Evolutionary conservation across 2,329 filamentous ascomycete genomes (phyloP), one percentile per base, ranked within the genome.

Genomic region (Apiospora phragmitis): DNA sequence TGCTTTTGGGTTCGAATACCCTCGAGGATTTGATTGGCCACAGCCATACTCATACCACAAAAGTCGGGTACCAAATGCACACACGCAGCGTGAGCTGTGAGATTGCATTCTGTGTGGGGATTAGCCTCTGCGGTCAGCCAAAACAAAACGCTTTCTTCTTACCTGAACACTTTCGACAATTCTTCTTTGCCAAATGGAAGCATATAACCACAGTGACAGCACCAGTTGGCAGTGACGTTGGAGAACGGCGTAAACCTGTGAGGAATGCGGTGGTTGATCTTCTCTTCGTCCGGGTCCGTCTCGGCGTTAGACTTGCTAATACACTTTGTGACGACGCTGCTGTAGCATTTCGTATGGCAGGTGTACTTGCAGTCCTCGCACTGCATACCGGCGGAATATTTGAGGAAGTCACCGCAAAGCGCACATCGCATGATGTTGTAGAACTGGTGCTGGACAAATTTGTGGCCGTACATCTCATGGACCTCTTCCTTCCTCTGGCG

Each of bases 401-500:
- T 99, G 83, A 99, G 92, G 79, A 99, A 98, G 76, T 99, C 96
- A 72, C 95, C 96, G 80, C 96, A 99, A 45, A 98, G 90, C 18
- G 96, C 96, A 83, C 96, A 99, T 73, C 96, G 95, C 96, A 99
- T 99, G 79, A 99, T 98, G 87, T 98, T 99, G 91, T 98, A 99
- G 83, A 99, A 99, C 81, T 98, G 96, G 81, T 98, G 95, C 79
- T 96, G 93, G 70, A 98, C 92, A 79, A 99, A 99, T 84, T 98
- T 99, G 91, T 99, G 96, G 67, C 96, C 96, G 80, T 97, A 98
- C 87, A 98, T 97, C 84, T 99, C 96, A 84, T 98, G 94, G 5
- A 99, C 92, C 78, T 98, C 95, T 82, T 99, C 96, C 85, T 99
- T 99, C 79, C 94, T 94, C 83, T 99, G 95, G 75, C 96, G 94